Conservation (phyloP, 2,329 filamentous ascomycete genomes). For the Colletotrichum lindemuthianum region DNA sequence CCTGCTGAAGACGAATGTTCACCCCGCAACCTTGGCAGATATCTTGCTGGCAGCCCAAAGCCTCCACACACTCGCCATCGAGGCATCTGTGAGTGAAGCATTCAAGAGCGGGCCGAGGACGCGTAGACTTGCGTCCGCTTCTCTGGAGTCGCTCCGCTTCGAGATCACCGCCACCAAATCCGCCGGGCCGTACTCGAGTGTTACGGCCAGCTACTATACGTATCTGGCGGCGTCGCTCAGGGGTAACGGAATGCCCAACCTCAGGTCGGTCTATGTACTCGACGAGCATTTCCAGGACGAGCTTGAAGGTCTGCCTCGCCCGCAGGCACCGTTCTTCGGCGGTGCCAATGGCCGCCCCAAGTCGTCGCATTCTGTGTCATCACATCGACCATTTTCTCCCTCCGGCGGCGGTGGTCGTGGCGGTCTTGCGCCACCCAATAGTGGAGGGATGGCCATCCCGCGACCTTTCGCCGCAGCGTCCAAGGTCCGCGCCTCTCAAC, state of each 20-base stretch:
- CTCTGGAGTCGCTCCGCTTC: conserved; percentile 79
- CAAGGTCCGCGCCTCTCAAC: conserved; percentile 43
- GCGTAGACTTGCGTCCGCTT: conserved; percentile 73
- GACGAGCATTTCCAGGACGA: conserved; percentile 85
- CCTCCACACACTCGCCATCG: conserved; percentile 67
- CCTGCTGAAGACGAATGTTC: conserved; percentile 77
- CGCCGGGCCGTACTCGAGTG: conserved; percentile 66
- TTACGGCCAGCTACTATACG: conserved; percentile 76
- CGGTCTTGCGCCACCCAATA: conserved; percentile 40
- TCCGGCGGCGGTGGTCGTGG: conserved; percentile 18
- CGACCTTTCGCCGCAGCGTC: conserved; percentile 41
- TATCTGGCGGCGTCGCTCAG: conserved; percentile 89
- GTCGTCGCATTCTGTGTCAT: conserved; percentile 43
- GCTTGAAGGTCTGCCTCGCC: conserved; percentile 75
- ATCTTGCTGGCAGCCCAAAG: conserved; percentile 67
- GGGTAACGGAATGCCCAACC: conserved; percentile 75
- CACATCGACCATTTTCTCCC: conserved; percentile 27
- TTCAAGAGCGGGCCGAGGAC: conserved; percentile 59
- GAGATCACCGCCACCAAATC: conserved; percentile 76
- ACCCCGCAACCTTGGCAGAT: conserved; percentile 67
- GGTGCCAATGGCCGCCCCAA: conserved; percentile 48
- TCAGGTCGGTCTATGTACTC: conserved; percentile 84
- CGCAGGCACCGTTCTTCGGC: conserved; percentile 57
- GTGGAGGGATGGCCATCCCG: conserved; percentile 38
- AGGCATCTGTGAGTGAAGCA: conserved; percentile 59